These are phyloP conservation scores for Lentinula guzmanii DNA, from an alignment of 768 basidiomycete species.

Conservation along the genomic window DNA sequence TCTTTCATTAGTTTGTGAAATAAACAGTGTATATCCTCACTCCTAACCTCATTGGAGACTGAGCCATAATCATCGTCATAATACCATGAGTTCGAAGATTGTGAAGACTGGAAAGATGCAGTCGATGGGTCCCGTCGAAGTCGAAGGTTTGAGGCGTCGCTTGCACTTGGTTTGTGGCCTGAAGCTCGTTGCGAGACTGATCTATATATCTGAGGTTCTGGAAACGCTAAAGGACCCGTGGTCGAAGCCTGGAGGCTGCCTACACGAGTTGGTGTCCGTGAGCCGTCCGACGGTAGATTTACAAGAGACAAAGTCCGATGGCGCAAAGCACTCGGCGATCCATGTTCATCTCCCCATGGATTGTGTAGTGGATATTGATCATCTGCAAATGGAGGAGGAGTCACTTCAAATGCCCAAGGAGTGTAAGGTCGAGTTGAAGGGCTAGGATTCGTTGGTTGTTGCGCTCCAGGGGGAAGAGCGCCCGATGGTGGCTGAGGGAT, in stretches of 20 bases:
- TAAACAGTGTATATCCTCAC: not conserved
- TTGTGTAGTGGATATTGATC: constrained; percentile 16
- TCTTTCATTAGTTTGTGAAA: constrained; percentile 5
- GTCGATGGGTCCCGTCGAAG: constrained; percentile 27
- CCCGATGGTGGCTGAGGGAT: constrained; percentile 12
- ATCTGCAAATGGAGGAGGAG: constrained; percentile 14
- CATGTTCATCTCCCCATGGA: constrained; percentile 25
- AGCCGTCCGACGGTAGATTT: constrained; percentile 14
- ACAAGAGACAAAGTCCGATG: constrained; percentile 27
- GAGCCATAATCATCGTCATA: constrained; percentile 29
- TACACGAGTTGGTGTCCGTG: constrained; percentile 29
- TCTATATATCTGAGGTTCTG: constrained; percentile 48
- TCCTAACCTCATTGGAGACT: constrained; percentile 26
- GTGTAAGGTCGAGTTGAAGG: constrained; percentile 23
- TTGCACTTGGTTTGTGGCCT: constrained; percentile 19
- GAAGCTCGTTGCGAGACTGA: constrained; percentile 29
- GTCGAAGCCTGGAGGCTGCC: constrained; percentile 27
- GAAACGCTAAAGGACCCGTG: constrained; percentile 31
- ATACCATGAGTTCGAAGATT: constrained; percentile 27
- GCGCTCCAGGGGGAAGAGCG: constrained; percentile 29
- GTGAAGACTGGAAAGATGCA: constrained; percentile 22
- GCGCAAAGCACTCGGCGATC: constrained; percentile 16
- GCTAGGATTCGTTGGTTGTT: constrained; percentile 23
- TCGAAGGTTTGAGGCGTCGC: constrained; percentile 20
- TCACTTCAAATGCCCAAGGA: constrained; percentile 23